Base-by-base conservation (phyloP, 2,329 filamentous ascomycete species). In the Xylariaceae sp. region DNA sequence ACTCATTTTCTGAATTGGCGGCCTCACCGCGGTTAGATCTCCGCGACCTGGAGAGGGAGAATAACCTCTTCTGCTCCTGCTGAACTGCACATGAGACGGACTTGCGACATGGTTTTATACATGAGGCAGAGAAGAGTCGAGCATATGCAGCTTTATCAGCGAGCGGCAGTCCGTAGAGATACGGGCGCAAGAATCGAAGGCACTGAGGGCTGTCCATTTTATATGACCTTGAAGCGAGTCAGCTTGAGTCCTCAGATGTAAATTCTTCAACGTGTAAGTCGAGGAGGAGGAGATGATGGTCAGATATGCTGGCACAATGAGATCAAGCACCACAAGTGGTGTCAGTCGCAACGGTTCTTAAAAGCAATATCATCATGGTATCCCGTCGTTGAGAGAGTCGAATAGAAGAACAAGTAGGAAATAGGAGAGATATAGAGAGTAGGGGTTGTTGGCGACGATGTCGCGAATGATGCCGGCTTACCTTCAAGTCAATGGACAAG, bases 321-420 rank as follows among this genome's bases (percentile, higher is more conserved):
- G 77, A 81, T 82, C 79, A 82, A 74, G 71, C 78, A 78, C 74
- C 75, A 72, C 69, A 67, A 60, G 67, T 73, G 74, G 74, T 77
- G 77, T 82, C 80, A 82, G 76, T 82, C 78, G 80, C 80, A 82
- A 81, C 80, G 79, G 80, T 82, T 82, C 80, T 82, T 76, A 76
- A 76, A 73, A 76, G 74, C 70, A 71, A 70, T 74, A 74, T 82
- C 80, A 82, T 82, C 80, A 81, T 75, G 11, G 37, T 42, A 82
- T 82, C 79, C 81, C 75, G 61, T 48, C 23, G 23, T 15, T 18
- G 37, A 15, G 13, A 34, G 11, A 5, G 23, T 23, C 15, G 49
- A 50, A 15, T 9, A 18, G 18, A 35, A 51, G 49, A 23, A 6
- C 13, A 23, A 17, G n/a, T 3, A 37, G 45, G 8, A 13, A 51